Evolutionary conservation across 176 grass and related monocot genomes (phyloP).

Genomic region (Phoenix dactylifera): DNA sequence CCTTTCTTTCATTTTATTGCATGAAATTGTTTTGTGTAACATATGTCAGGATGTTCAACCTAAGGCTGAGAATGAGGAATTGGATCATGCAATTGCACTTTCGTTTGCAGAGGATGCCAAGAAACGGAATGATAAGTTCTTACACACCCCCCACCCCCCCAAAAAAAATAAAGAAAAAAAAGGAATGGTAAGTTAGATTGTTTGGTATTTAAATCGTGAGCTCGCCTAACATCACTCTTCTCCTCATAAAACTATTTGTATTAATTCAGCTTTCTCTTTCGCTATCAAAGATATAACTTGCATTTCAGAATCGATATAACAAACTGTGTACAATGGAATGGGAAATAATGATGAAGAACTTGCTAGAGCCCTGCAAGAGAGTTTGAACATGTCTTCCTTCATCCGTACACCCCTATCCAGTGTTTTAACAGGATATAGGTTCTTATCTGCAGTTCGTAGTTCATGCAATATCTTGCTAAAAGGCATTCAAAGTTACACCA

Average conservation of each 20-base stretch:
- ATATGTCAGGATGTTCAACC: constrained; percentile 54
- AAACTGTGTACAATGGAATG: constrained; percentile 18
- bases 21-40: constrained; percentile 13
- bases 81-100: constrained; percentile 68
- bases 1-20: constrained; percentile 15
- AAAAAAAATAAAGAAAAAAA: too few species aligned
- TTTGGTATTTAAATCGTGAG: too few species aligned
- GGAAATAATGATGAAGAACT: constrained; percentile 64
- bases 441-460: constrained; percentile 14
- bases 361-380: constrained; percentile 60
- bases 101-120: constrained; percentile 73
- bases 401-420: constrained; percentile 50
- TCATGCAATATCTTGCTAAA: constrained; percentile 1
- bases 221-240: too few species aligned
- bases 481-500: not conserved
- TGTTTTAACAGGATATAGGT: constrained; percentile 65
- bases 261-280: too few species aligned
- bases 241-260: too few species aligned
- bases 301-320: too few species aligned
- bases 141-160: too few species aligned
- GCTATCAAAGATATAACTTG: too few species aligned
- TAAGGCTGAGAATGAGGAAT: constrained; percentile 64
- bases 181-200: constrained; percentile 32
- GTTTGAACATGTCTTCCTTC: constrained; percentile 49
- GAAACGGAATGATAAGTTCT: not conserved